Base-by-base conservation (phyloP, 2,329 filamentous ascomycete genomes). In the Penicillium oxalicum region DNA sequence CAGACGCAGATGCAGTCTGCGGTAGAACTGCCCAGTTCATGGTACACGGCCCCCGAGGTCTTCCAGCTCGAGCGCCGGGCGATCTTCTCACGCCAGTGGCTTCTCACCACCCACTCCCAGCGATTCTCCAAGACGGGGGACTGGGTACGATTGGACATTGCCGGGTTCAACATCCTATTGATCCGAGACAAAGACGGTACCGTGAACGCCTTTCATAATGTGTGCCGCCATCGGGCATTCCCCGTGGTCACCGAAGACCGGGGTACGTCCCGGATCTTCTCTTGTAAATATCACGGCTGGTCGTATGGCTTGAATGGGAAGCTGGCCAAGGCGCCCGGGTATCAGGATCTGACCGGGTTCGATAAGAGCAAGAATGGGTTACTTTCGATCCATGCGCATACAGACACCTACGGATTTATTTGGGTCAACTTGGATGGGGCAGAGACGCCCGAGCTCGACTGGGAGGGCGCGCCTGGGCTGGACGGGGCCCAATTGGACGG, bases 81-180 rank as follows among this genome's bases (percentile, higher is more conserved):
- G 3, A 55, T 57, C 9, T 57, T 53, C 37, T 57, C 54, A 5
- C 54, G 51, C 40, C 49, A 53, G 43, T 57, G 54, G 54, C 47
- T 57, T 18, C 13, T 55, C 18, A 41, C 51, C 34, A 57, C 50
- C 13, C 52, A 55, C 47, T 49, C 51, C 9, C 12, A 52, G 9
- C 53, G 55, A 9, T 45, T 57, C 12, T 29, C 42, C 5, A 54
- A 54, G 3, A 53, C 53, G 3, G 55, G 55, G 2, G 51, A 55
- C 37, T 57, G 49, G 34, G 34, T 57, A 12, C 44, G 49, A 35
- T 57, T 50, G 25, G 33, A 48, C 8, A 40, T 52, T 4, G 78
- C 79, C 5, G 79, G 75, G 9, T 82, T 77, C 63, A 70, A 78
- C 25, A 78, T 83, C 61, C 66, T 83, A 56, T 62, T 82, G 9